Evolutionary conservation across 495 filamentous ascomycete genomes (phyloP), one percentile per base, ranked within the genome.

Genomic region (Talaromyces stipitatus): DNA sequence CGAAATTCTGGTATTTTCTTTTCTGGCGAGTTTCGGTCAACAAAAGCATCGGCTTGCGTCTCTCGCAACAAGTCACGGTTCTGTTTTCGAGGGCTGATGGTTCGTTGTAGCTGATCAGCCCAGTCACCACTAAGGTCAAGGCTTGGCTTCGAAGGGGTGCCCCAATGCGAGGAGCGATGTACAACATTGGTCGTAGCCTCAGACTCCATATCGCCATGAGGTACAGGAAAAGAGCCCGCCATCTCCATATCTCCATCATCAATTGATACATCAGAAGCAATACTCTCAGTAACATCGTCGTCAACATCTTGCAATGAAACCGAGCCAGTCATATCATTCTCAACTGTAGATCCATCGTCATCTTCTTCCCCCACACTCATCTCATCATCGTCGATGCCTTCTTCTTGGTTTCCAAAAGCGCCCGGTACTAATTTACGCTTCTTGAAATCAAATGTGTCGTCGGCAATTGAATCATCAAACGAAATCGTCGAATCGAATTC

Each of bases 41-140:
- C 69, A 22, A 84, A 75, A n/a, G 80, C 72, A 58, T 73, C 72
- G 7, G 69, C 79, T 64, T 87, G 84, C 56, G 72, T 81, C 58
- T 84, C 79, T 38, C 80, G 78, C 33, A 88, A 65, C 12, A 79
- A 81, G 54, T 81, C 77, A 61, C 91, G 88, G 75, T 95, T 85
- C 65, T 90, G 84, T 71, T 95, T 92, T 63, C 85, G 82, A 22
- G 94, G 94, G 66, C 89, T 95, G 60, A 97, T 88, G 1, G 94
- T 97, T 53, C 86, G 88, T 70, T 90, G 89, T 58, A 98, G 75
- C 66, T 95, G 91, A 63, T 92, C 85, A 38, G 90, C 85, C 94
- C 94, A 98, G 64, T 95, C 88, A 41, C 77, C 78, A 74, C 65
- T 74, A 11, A 78, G 67, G 61, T 79, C 69, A 33, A 83, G 81